Percentiles rank a stretch among this genome's conserved stretches.
These are phyloP conservation scores for Pseudogymnoascus sp. DNA, from an alignment of 2,329 filamentous ascomycete species.

Conservation along the genomic window DNA sequence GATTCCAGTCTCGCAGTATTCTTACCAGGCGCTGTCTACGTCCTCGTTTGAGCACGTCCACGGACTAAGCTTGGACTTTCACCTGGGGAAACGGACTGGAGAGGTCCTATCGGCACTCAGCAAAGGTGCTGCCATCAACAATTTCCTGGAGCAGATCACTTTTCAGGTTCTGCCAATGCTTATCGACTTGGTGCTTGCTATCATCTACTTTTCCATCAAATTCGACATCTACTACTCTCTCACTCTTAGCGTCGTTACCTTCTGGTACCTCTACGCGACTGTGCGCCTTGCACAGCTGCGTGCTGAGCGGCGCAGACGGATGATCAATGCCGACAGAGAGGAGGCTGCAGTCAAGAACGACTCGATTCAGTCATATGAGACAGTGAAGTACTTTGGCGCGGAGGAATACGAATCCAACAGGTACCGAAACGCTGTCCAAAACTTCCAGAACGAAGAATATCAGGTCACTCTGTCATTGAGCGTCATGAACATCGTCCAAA, in stretches of 20 bases:
- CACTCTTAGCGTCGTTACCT: conserved; percentile 82
- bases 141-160: conserved; percentile 91
- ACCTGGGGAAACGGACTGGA: conserved; percentile 91
- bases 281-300: conserved; percentile 93
- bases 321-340: conserved; percentile 91
- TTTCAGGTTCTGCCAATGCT: conserved; percentile 96
- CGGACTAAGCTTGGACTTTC: conserved; percentile 88
- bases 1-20: conserved; percentile 96
- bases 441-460: conserved; percentile 68
- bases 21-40: conserved; percentile 87
- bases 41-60: conserved; percentile 98
- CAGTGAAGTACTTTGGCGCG: conserved; percentile 84
- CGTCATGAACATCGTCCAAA: conserved; percentile 74
- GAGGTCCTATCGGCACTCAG: conserved; percentile 93
- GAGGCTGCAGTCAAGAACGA: conserved; percentile 98
- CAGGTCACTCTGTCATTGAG: conserved; percentile 70
- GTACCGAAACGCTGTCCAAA: conserved; percentile 62
- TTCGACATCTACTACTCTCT: conserved; percentile 90
- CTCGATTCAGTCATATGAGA: conserved; percentile 97
- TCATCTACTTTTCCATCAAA: conserved; percentile 67
- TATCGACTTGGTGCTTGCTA: conserved; percentile 77
- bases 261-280: conserved; percentile 94
- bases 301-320: conserved; percentile 81
- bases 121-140: conserved; percentile 93
- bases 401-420: conserved; percentile 71